phyloP scores from a whole-genome alignment of 805 yeast species.

The Groenewaldozyma salmanticensis region DNA sequence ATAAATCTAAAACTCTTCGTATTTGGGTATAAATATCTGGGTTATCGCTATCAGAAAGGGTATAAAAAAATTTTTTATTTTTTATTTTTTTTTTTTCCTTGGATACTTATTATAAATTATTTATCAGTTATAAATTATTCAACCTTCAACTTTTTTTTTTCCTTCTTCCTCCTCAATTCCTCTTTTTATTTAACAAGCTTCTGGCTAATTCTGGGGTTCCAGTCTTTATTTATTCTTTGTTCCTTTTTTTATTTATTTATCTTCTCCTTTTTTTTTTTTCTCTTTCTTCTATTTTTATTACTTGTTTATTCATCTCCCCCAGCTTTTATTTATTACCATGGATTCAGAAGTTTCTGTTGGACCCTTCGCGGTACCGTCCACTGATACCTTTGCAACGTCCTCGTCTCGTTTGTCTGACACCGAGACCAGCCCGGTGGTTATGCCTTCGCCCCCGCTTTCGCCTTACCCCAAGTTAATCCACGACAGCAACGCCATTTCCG shows the following conservation, averaged over 20 bases:
- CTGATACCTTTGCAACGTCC: not conserved
- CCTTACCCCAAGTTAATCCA: conserved; percentile 21
- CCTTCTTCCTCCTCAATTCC: not conserved
- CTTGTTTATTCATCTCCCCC: not conserved
- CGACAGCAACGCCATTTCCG: conserved; percentile 1
- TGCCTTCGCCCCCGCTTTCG: conserved; percentile 28
- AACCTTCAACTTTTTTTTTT: no score
- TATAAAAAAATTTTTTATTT: no score
- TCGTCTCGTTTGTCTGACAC: no score
- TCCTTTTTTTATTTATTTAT: no score
- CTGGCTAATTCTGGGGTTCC: not conserved
- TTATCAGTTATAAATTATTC: no score
- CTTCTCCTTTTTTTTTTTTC: not conserved
- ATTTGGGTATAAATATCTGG: no score
- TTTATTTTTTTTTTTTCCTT: no score
- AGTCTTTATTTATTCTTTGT: no score
- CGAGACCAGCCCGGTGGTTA: conserved; percentile 15
- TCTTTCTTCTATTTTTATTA: not conserved
- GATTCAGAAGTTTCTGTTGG: no score
- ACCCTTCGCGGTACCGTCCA: not conserved
- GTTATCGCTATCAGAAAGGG: no score
- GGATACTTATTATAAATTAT: no score
- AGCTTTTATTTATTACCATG: not conserved
- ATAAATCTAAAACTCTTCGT: no score
- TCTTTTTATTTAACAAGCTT: not conserved